These are phyloP conservation scores for Fusarium hostae DNA, from an alignment of 2,329 filamentous ascomycete species.

Conservation along the genomic window DNA sequence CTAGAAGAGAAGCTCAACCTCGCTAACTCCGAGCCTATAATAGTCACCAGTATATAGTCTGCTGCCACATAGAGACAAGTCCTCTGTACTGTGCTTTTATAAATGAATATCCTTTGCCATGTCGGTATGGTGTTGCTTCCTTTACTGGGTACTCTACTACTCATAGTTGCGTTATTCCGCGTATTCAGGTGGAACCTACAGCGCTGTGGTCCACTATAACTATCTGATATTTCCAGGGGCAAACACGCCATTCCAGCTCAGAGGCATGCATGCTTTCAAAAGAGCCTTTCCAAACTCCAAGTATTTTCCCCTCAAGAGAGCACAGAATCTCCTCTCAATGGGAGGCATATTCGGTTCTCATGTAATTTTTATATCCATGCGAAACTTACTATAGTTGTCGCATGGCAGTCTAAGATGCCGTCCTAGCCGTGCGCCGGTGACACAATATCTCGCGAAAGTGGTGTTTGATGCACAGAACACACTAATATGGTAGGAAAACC, in stretches of 20 bases:
- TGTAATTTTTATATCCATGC: neutral
- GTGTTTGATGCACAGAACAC: neutral
- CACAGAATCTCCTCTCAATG: fast-evolving
- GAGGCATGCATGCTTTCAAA: neutral
- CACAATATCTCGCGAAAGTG: neutral
- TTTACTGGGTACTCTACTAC: too few species aligned
- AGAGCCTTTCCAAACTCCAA: neutral
- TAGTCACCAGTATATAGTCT: too few species aligned
- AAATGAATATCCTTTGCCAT: neutral
- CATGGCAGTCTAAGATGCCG: neutral
- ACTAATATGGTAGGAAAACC: neutral
- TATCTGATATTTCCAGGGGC: neutral
- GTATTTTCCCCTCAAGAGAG: too few species aligned
- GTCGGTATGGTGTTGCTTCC: neutral
- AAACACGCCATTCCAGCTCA: too few species aligned
- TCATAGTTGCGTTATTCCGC: neutral
- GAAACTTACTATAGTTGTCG: neutral
- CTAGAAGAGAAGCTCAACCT: too few species aligned
- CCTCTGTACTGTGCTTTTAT: fast-evolving
- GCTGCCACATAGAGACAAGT: neutral
- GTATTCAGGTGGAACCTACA: neutral
- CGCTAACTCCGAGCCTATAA: too few species aligned
- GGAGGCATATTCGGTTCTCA: fast-evolving
- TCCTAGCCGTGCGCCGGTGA: neutral
- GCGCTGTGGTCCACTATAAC: neutral